phyloP scores from a whole-genome alignment of 2,329 filamentous ascomycete genomes.

The Pyrenophora graminea region DNA sequence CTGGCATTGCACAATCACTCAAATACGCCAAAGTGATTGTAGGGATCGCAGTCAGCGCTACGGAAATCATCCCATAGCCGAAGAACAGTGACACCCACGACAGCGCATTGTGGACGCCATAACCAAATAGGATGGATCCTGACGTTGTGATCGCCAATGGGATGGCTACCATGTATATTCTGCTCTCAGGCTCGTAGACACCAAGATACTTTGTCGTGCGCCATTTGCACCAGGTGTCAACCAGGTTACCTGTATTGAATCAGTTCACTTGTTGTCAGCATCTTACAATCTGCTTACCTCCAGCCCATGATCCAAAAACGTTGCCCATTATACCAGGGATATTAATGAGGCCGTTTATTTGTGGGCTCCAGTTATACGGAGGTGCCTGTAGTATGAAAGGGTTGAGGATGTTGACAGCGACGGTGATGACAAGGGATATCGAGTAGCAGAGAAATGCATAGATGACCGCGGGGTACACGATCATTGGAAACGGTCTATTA shows the following conservation, averaged over 20 bases:
- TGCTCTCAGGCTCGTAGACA: constrained; percentile 53
- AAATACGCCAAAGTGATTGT: constrained; percentile 52
- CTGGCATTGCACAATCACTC: constrained; percentile 44
- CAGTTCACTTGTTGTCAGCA: background rate
- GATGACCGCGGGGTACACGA: constrained; percentile 46
- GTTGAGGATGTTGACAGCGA: constrained; percentile 48
- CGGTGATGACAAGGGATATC: constrained; percentile 45
- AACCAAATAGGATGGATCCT: constrained; percentile 53
- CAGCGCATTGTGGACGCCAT: constrained; percentile 48
- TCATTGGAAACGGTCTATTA: constrained; percentile 44
- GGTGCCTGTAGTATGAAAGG: constrained; percentile 48
- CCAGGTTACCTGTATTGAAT: constrained; percentile 43
- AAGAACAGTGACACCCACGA: constrained; percentile 54
- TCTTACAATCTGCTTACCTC: constrained; percentile 21
- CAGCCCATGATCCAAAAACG: constrained; percentile 48
- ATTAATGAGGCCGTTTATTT: constrained; percentile 48
- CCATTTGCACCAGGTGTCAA: constrained; percentile 51
- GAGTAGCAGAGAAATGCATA: constrained; percentile 47
- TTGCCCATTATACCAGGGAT: constrained; percentile 51
- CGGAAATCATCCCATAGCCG: constrained; percentile 53
- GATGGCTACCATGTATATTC: constrained; percentile 49
- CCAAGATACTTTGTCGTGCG: constrained; percentile 48
- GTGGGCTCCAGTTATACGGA: constrained; percentile 44
- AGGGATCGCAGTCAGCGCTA: constrained; percentile 47
- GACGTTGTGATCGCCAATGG: constrained; percentile 50